phyloP scores from a whole-genome alignment of 164 flowering plant genomes.

The Chimonanthus praecox region DNA sequence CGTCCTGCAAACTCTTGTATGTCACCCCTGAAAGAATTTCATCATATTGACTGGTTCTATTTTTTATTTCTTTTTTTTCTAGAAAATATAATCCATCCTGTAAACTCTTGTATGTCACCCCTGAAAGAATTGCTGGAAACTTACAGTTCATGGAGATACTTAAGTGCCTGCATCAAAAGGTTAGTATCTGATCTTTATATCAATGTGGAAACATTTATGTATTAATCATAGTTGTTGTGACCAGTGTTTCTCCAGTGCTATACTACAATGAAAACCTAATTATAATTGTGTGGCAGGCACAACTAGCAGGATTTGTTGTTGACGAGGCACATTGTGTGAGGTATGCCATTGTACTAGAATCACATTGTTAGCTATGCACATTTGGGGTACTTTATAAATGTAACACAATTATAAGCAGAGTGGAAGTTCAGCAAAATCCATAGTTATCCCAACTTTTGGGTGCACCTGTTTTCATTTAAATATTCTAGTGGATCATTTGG shows the following conservation, averaged over 20 bases:
- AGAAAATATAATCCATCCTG: conserved; percentile 86
- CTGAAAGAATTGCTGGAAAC: conserved; percentile 89
- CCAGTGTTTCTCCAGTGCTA: not conserved
- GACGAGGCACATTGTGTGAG: conserved; percentile 99
- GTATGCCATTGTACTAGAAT: conserved; percentile 23
- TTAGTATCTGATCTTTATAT: conserved; percentile 12
- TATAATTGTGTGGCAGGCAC: conserved; percentile 43
- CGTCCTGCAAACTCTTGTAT: conserved; percentile 12
- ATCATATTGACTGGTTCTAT: not conserved
- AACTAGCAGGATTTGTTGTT: conserved; percentile 81
- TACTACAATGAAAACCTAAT: not conserved
- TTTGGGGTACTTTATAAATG: too few species aligned
- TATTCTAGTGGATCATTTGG: too few species aligned
- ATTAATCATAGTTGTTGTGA: conserved; percentile 1
- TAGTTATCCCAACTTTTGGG: too few species aligned
- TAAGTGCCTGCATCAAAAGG: conserved; percentile 61
- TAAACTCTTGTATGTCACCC: conserved; percentile 94
- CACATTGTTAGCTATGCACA: too few species aligned
- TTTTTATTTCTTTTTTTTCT: conserved; percentile 2
- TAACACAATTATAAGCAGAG: too few species aligned
- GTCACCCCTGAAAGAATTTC: conserved; percentile 25
- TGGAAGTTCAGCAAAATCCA: too few species aligned
- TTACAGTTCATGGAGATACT: conserved; percentile 59
- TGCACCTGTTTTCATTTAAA: too few species aligned
- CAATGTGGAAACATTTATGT: conserved; percentile 1